Evolutionary conservation across 1,284 basidiomycete species (phyloP).

Genomic region (Coniferiporia weirii): DNA sequence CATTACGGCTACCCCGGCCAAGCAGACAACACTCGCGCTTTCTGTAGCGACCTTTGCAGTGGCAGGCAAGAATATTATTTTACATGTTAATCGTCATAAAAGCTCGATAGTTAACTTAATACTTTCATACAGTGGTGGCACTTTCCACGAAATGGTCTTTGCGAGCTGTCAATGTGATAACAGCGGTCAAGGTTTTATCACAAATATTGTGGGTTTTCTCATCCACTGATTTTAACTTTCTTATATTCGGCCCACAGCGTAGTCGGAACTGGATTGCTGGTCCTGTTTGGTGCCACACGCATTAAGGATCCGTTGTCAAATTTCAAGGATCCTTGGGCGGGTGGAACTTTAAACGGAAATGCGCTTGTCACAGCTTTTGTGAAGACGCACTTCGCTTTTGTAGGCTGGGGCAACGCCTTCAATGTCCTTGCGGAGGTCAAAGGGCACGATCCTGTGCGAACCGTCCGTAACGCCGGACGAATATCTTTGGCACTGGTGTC

Average conservation of each 20-base stretch:
- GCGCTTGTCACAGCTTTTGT: constrained; percentile 40
- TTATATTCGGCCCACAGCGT: constrained; percentile 27
- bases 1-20: constrained; percentile 21
- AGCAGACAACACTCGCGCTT: constrained; percentile 24
- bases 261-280: constrained; percentile 42
- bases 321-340: constrained; percentile 44
- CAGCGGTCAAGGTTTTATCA: constrained; percentile 26
- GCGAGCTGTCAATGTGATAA: constrained; percentile 25
- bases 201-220: constrained; percentile 24
- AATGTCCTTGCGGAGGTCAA: constrained; percentile 42
- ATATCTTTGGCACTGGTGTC: constrained; percentile 38
- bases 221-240: neutral
- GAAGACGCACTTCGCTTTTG: constrained; percentile 41
- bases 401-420: constrained; percentile 41
- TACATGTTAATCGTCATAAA: neutral
- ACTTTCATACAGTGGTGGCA: constrained; percentile 21
- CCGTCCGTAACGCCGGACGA: constrained; percentile 40
- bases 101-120: neutral
- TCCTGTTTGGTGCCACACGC: constrained; percentile 41
- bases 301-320: constrained; percentile 43
- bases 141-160: constrained; percentile 31
- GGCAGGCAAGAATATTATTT: constrained; percentile 18
- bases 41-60: constrained; percentile 24
- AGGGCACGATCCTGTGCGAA: constrained; percentile 33
- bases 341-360: constrained; percentile 37